Evolutionary conservation across 192 early-diverging fungal genomes (phyloP).

Genomic region (Helicostylum pulchrum): DNA sequence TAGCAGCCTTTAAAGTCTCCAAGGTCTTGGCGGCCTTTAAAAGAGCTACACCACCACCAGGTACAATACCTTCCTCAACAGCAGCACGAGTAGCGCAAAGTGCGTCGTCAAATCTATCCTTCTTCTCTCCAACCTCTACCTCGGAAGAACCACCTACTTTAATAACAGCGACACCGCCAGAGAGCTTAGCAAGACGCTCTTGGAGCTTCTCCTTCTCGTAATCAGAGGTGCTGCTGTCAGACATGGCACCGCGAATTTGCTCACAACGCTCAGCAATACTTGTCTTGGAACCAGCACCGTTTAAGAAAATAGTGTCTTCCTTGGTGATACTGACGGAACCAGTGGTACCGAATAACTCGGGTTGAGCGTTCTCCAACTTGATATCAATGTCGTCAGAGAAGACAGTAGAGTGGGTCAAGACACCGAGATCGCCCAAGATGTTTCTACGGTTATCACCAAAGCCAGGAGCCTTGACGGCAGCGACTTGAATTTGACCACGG

Average conservation of each 20-base stretch:
- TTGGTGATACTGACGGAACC: slow-evolving; percentile 90
- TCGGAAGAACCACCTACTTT: slow-evolving; percentile 96
- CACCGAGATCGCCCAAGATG: slow-evolving; percentile 94
- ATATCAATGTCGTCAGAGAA: slow-evolving; percentile 95
- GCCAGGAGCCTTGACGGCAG: slow-evolving; percentile 97
- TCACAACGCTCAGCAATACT: slow-evolving; percentile 88
- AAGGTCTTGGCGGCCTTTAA: slow-evolving; percentile 88
- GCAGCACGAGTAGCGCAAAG: slow-evolving; percentile 97
- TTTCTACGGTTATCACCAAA: slow-evolving; percentile 99
- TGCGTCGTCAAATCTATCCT: slow-evolving; percentile 96
- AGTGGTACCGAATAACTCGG: slow-evolving; percentile 86
- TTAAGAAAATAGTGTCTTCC: slow-evolving; percentile 97
- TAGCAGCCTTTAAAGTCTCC: slow-evolving; percentile 74
- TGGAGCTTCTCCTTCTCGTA: slow-evolving; percentile 99
- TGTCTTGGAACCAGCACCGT: slow-evolving; percentile 90
- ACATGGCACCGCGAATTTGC: slow-evolving; percentile 91
- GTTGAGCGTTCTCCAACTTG: slow-evolving; percentile 91
- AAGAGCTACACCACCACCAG: slow-evolving; percentile 95
- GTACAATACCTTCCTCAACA: slow-evolving; percentile 99
- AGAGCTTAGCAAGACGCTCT: slow-evolving; percentile 97
- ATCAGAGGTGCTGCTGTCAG: slow-evolving; percentile 74
- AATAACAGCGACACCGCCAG: slow-evolving; percentile 97
- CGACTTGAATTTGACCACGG: slow-evolving; percentile 93
- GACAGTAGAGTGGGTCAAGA: slow-evolving; percentile 93
- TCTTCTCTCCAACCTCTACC: slow-evolving; percentile 99